These are phyloP conservation scores for Escallonia rubra DNA, from an alignment of 129 eudicot genomes.

Conservation along the genomic window DNA sequence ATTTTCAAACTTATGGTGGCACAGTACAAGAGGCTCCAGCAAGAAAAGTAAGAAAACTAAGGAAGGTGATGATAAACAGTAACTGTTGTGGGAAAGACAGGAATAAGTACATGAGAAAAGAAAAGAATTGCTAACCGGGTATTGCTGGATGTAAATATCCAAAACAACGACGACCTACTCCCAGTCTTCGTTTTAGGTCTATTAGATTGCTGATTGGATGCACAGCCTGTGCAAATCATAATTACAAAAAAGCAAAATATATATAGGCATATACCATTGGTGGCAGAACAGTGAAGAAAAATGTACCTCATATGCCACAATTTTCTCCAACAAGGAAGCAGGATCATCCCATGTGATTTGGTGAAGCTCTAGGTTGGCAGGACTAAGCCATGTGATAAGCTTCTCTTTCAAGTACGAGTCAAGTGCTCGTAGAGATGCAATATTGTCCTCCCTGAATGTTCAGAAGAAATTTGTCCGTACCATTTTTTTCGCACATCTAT, in stretches of 20 bases:
- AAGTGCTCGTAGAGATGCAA: conserved; percentile 74
- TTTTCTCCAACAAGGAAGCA: conserved; percentile 94
- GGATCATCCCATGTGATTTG: conserved; percentile 94
- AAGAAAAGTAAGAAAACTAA: neutral
- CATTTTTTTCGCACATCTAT: neutral
- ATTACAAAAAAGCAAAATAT: conserved; percentile 3
- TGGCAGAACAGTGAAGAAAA: conserved; percentile 6
- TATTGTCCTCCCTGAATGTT: conserved; percentile 66
- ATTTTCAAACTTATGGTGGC: no score
- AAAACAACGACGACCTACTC: conserved; percentile 93
- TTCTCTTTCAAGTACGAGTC: conserved; percentile 91
- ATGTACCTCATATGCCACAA: conserved; percentile 84
- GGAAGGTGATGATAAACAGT: neutral
- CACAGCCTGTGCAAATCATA: conserved; percentile 62
- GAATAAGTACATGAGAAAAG: neutral
- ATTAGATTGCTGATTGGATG: conserved; percentile 94
- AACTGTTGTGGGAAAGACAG: neutral
- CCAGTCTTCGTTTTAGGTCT: conserved; percentile 90
- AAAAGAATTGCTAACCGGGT: conserved; percentile 57
- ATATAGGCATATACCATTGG: neutral
- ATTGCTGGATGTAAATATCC: conserved; percentile 94
- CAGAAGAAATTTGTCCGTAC: neutral
- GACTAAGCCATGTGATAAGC: conserved; percentile 93
- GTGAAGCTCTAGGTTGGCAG: conserved; percentile 92
- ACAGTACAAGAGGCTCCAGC: no score